Conservation (phyloP, 768 basidiomycete genomes). For the Dentipellis fragilis region DNA sequence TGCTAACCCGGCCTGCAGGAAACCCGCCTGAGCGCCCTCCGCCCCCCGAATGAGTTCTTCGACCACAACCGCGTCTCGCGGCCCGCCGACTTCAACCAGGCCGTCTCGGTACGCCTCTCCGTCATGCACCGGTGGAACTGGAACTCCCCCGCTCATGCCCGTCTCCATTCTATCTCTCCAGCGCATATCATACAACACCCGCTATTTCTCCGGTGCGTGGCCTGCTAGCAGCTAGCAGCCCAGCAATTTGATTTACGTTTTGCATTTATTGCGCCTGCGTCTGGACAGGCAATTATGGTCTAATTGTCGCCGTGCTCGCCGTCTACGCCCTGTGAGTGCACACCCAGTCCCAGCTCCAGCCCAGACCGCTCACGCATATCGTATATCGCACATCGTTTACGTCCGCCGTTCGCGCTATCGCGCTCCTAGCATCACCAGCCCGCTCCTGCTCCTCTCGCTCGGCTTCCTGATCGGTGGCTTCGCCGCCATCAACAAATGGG, state of each 20-base stretch:
- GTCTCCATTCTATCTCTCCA: constrained; percentile 19
- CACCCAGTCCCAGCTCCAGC: constrained; percentile 6
- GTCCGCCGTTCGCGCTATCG: not conserved
- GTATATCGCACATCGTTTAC: too few relatives aligned
- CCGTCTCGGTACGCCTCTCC: constrained; percentile 51
- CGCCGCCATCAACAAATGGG: constrained; percentile 78
- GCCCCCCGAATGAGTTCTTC: constrained; percentile 71
- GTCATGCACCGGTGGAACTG: not conserved
- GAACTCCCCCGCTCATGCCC: not conserved
- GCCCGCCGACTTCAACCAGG: constrained; percentile 72
- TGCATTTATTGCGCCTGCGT: not conserved
- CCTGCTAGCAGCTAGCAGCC: not conserved
- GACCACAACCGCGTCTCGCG: constrained; percentile 76
- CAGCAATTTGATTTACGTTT: too few relatives aligned
- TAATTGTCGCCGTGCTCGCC: constrained; percentile 68
- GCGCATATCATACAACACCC: constrained; percentile 93
- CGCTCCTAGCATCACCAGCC: constrained; percentile 62
- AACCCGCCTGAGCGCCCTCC: constrained; percentile 65
- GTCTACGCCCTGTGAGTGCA: constrained; percentile 72
- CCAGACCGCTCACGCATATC: not conserved
- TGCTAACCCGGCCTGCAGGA: constrained; percentile 37
- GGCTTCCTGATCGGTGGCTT: constrained; percentile 90
- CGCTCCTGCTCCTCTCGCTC: constrained; percentile 72
- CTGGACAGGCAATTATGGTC: constrained; percentile 69
- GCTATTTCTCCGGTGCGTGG: constrained; percentile 66